These are phyloP conservation scores for Chlorophyllum brunneum DNA, from an alignment of 768 basidiomycete species.

Conservation along the genomic window DNA sequence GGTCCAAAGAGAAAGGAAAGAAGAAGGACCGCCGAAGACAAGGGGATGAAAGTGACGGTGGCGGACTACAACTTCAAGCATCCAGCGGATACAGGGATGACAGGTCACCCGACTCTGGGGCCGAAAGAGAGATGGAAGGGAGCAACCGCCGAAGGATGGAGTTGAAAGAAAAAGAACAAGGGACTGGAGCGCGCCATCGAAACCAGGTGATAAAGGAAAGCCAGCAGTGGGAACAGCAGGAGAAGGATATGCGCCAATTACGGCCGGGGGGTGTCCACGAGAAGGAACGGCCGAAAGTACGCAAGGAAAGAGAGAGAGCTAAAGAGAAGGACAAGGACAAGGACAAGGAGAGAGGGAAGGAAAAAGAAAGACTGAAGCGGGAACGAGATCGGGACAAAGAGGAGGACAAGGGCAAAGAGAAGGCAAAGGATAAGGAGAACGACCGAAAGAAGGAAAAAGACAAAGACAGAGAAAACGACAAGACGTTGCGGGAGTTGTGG, in stretches of 20 bases:
- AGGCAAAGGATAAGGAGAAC: conserved; percentile 23
- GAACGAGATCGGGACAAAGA: conserved; percentile 20
- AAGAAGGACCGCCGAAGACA: conserved; percentile 4
- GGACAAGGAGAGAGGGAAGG: conserved; percentile 7
- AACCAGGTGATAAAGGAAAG: background rate
- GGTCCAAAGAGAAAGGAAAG: conserved; percentile 4
- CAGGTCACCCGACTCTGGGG: background rate
- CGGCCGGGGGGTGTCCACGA: conserved; percentile 2
- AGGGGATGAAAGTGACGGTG: background rate
- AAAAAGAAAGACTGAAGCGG: conserved; percentile 11
- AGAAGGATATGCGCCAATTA: conserved; percentile 6
- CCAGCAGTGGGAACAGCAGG: conserved; percentile 4
- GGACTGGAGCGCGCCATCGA: conserved; percentile 4
- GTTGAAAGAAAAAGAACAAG: conserved; percentile 1
- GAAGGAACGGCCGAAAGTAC: conserved; percentile 2
- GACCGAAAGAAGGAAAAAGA: conserved; percentile 12
- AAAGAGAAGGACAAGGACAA: conserved; percentile 15
- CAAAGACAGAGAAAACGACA: conserved; percentile 17
- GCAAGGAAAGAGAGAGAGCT: conserved; percentile 5
- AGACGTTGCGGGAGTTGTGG: conserved; percentile 10
- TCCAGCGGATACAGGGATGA: too few relatives aligned
- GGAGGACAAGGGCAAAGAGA: conserved; percentile 19
- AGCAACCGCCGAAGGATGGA: conserved; percentile 1
- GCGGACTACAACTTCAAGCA: background rate
- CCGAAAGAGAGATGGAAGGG: background rate